Evolutionary conservation across 2,329 filamentous ascomycete genomes (phyloP), one percentile per base, ranked within the genome.

Genomic region (Neonectria sp.): DNA sequence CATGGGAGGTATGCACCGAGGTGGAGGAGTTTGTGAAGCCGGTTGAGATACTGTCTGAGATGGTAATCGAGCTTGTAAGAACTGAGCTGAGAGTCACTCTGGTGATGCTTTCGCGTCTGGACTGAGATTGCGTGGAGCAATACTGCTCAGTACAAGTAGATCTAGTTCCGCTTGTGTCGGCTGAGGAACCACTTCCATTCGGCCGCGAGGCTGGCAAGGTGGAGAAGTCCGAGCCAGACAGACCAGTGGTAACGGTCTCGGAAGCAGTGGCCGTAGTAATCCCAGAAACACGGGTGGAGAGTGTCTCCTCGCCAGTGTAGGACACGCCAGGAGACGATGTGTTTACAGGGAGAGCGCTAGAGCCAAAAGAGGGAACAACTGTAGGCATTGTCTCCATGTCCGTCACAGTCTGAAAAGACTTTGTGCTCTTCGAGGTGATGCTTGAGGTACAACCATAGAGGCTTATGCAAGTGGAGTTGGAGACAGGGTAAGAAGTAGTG

Each of bases 301-400:
- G 3, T 17, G 45, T 35, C 27, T 13, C 33, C 17, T 37, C 12
- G 17, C 37, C 25, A 2, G 40, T 55, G 40, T 53, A 56, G n/a
- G 56, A 55, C 31, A 37, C 27, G 9, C 17, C 21, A 17, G 56
- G 56, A 31, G 45, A 53, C 13, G 58, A 60, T 12, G 48, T 45
- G 6, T 59, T 68, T n/a, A 53, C 43, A 25, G 64, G 63, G 17
- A 68, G 43, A 29, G 71, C 73, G 15, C 64, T 73, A 5, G 73
- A 74, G 24, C 55, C 65, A 6, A 55, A 45, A 4, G 68, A 75
- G 2, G 60, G 64, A 6, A 64, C 27, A 21, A 73, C n/a, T 1
- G 63, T 71, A 3, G 73, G 73, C 58, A 74, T 70, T 0, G 73
- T 75, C 64, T 75, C 73, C 12, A 75, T 40, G 37, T 73, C 64